Evolutionary conservation across 805 yeast species (phyloP), one percentile per base, ranked within the genome.

Genomic region (Kluyveromyces lactis): DNA sequence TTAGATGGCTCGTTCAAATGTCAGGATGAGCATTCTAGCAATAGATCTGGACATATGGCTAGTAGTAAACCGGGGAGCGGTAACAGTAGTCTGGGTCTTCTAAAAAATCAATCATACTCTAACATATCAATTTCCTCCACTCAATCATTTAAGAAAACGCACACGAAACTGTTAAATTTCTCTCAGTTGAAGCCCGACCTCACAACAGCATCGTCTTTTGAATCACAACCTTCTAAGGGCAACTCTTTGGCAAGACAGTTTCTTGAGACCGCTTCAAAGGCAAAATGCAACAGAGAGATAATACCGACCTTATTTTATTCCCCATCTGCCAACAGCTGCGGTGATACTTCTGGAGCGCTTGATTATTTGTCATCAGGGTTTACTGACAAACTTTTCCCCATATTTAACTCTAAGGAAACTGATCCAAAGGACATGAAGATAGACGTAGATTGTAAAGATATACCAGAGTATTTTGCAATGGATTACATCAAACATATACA

Each of bases 401-500:
- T 30, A 8, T 30, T 16, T 8, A 30, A 18, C 10, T 27, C n/a
- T 15, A 30, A 18, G 21, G 12, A 15, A 18, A 18, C 18, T 16
- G 5, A 6, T 10, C 21, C 18, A 6, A 11, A 27, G 7, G 30
- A 27, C 11, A 18, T 16, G 33, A 13, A 30, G 33, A 10, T 30
- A n/a, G 33, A 30, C 8, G 12, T 18, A 5, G 8, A 15, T 8
- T 18, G 18, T 8, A 30, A 30, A 30, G 21, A 15, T 6, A 26
- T 23, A 12, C 40, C 33, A 3, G 35, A 37, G 8, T 41, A 26
- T 18, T 23, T 9, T n/a, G 15, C 28, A 15, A 13, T 33, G 26
- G 32, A 33, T 12, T 36, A 21, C 12, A 11, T 21, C 11, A 33
- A 35, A 26, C 27, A 37, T 44, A 46, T 59, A 12, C 49, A 47